phyloP scores from a whole-genome alignment of 345 rosid species.

The Atalantia buxifolia region DNA sequence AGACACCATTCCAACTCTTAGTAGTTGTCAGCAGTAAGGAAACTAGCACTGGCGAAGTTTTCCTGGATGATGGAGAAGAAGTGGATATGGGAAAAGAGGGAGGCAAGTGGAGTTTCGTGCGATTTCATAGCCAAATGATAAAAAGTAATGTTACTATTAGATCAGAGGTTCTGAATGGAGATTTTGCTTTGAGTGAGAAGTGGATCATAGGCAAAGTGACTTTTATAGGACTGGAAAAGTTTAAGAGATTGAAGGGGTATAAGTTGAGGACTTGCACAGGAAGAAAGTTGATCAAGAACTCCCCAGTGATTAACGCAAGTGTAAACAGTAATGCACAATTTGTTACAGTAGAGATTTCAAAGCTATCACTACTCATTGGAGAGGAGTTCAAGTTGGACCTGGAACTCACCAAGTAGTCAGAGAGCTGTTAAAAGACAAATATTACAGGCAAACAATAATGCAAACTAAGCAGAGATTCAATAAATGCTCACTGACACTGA shows the following conservation, averaged over 20 bases:
- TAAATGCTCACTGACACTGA: not conserved
- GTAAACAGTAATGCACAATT: not conserved
- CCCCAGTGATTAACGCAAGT: not conserved
- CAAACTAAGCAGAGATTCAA: not conserved
- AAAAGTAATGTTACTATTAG: not conserved
- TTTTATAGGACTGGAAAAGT: not conserved
- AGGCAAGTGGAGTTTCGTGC: not conserved
- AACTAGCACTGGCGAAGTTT: not conserved
- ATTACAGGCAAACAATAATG: not conserved
- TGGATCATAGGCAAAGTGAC: not conserved
- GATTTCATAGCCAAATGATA: not conserved
- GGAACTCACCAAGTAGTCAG: not conserved
- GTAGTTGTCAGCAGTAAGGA: not conserved
- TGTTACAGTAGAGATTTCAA: not conserved
- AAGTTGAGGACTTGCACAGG: not conserved
- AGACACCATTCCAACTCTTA: constrained; percentile 2
- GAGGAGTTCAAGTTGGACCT: not conserved
- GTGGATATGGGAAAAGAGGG: not conserved
- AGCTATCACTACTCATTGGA: not conserved
- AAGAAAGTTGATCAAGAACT: not conserved
- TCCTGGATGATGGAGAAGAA: not conserved
- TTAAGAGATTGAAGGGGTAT: not conserved
- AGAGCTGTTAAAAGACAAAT: not conserved
- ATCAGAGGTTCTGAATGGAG: not conserved
- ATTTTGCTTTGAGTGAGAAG: not conserved